Conservation (phyloP, 164 flowering plant species). For the Piper longum region DNA sequence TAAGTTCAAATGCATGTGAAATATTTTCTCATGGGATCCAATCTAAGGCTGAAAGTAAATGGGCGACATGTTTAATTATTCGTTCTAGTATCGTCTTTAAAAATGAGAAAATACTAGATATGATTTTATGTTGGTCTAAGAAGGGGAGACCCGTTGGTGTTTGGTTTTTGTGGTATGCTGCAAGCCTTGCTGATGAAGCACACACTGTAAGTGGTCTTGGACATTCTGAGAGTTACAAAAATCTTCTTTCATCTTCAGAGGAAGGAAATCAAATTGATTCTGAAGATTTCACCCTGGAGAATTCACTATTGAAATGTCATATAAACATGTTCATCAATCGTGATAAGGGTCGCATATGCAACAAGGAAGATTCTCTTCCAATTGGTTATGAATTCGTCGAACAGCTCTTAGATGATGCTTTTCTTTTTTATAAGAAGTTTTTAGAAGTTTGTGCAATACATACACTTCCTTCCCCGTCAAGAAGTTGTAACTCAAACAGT, state of each 20-base stretch:
- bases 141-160: slow-evolving; percentile 31
- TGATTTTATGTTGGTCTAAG: slow-evolving; percentile 34
- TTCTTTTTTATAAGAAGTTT: slow-evolving; percentile 24
- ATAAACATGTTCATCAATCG: slow-evolving; percentile 19
- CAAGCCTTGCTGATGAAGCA: slow-evolving; percentile 36
- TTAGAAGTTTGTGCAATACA: slow-evolving; percentile 3
- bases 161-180: slow-evolving; percentile 29
- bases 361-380: slow-evolving; percentile 6
- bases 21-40: slow-evolving; percentile 16
- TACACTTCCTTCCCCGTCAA: neutral
- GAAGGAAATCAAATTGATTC: slow-evolving; percentile 1
- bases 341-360: slow-evolving; percentile 2
- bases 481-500: slow-evolving; percentile 1
- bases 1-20: slow-evolving; percentile 17
- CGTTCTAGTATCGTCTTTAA: slow-evolving; percentile 26
- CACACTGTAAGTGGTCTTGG: slow-evolving; percentile 1
- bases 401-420: slow-evolving; percentile 24
- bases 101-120: slow-evolving; percentile 18
- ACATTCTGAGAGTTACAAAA: neutral
- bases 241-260: neutral
- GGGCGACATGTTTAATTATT: slow-evolving; percentile 28
- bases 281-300: slow-evolving; percentile 4
- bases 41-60: slow-evolving; percentile 23
- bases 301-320: slow-evolving; percentile 24
- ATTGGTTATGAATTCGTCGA: slow-evolving; percentile 11